A percentile compares a stretch with the other conserved stretches of the same genome.
phyloP scores from a whole-genome alignment of 2,329 filamentous ascomycete genomes.

The Trichoderma harzianum region DNA sequence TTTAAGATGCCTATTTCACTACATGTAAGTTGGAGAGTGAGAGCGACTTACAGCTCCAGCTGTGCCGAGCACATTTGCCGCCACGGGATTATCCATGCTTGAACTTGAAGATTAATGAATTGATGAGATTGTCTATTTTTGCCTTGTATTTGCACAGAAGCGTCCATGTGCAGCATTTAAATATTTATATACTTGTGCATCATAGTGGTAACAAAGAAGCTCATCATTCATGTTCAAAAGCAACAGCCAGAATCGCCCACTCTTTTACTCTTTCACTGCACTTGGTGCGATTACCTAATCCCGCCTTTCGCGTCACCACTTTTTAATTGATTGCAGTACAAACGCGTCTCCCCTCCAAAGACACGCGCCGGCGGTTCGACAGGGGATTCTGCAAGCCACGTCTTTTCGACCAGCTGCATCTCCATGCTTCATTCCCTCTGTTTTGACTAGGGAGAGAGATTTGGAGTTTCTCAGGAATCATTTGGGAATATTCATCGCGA shows the following conservation, averaged over 20 bases:
- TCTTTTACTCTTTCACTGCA: neutral
- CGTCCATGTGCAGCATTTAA: neutral
- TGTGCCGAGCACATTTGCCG: conserved; percentile 57
- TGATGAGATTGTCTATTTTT: neutral
- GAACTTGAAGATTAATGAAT: neutral
- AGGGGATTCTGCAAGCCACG: neutral
- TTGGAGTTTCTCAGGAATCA: neutral
- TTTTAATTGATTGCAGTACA: conserved; percentile 27
- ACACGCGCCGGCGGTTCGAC: conserved; percentile 21
- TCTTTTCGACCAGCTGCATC: neutral
- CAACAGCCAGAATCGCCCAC: neutral
- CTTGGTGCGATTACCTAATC: conserved; percentile 5
- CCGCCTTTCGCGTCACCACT: conserved; percentile 24
- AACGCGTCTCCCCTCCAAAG: conserved; percentile 29
- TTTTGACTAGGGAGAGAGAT: neutral
- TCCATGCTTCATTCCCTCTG: neutral
- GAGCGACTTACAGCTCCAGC: conserved; percentile 49
- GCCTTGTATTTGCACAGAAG: no score
- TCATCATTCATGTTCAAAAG: neutral
- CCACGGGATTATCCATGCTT: conserved; percentile 51
- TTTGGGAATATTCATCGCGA: neutral
- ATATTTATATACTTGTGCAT: neutral
- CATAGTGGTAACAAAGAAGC: neutral
- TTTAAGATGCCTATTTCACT: no score
- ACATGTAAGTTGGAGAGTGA: neutral